Evolutionary conservation across 176 grass and related monocot genomes (phyloP), one percentile per base, ranked within the genome.

Genomic region (Rhynchospora pubera): DNA sequence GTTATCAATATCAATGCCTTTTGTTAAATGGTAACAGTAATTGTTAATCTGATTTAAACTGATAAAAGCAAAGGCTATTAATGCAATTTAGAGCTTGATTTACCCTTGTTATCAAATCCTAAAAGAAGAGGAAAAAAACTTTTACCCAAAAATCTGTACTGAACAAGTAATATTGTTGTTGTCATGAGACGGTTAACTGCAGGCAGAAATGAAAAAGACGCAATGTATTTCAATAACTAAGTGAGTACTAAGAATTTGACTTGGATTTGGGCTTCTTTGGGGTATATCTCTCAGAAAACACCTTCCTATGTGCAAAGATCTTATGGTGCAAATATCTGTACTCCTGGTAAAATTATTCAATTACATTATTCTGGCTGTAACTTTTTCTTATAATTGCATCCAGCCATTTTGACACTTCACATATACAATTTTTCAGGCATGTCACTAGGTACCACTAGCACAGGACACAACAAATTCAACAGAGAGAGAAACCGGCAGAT

Each of bases 371-470:
- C 50, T 56, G 5, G 23, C 23, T 76, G 14, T 50, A 18, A 42
- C 6, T 55, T 34, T n/a, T 56, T 52, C 3, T 76, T 77, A 30
- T 10, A 32, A 32, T 50, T 56, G 48, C 16, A 8, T 77, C 21
- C 50, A 56, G 13, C 24, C 50, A 77, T 77, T 32, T 56, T 77
- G 72, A 77, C 21, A 56, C 16, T 56, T 21, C 22, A 2, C 46
- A 5, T 22, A 21, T 45, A 61, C 15, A 45, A 48, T 87, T 56
- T 86, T 34, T 55, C 66, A 95, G 96, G 93, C 82, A 78, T 92
- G 15, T 89, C 93, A 58, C 46, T 95, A 46, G 87, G 61, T 50
- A 47, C 84, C 60, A 80, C 89, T 87, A 87, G 93, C 72, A 89
- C 91, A 62, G 86, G 90, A 78, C 84, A 78, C 73, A 87, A 72